These are phyloP conservation scores for Skeletonema menzelii DNA, from an alignment of 108 stramenopile genomes.

Conservation along the genomic window DNA sequence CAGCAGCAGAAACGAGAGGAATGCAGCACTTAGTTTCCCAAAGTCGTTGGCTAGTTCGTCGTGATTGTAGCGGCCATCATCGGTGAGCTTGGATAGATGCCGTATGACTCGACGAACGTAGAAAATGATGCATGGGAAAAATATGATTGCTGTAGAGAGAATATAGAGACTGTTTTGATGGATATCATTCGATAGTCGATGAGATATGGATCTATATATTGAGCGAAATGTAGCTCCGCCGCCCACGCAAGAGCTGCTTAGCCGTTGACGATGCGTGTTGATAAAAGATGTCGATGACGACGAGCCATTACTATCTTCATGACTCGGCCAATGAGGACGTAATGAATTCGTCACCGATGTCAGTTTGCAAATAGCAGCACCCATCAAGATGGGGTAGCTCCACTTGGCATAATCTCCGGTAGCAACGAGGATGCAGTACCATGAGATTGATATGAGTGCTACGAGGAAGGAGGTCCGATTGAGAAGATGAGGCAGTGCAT, in stretches of 20 bases:
- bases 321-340: background rate
- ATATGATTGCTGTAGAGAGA: background rate
- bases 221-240: background rate
- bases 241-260: background rate
- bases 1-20: conserved; percentile 9
- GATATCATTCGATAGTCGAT: background rate
- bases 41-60: conserved; percentile 20
- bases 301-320: background rate
- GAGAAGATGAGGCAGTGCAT: background rate
- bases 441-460: background rate
- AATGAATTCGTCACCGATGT: background rate
- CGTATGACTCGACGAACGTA: background rate
- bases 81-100: background rate
- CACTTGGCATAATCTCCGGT: conserved; percentile 5
- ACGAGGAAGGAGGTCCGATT: conserved; percentile 1
- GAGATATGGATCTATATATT: background rate
- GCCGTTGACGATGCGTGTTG: background rate
- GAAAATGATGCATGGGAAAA: background rate
- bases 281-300: background rate
- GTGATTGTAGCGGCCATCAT: background rate
- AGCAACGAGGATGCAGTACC: conserved; percentile 1
- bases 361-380: background rate
- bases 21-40: conserved; percentile 16
- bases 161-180: background rate
- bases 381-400: conserved; percentile 2